These are phyloP conservation scores for Paramecium biaurelia DNA, from an alignment of 73 alveolate species.

Conservation along the genomic window DNA sequence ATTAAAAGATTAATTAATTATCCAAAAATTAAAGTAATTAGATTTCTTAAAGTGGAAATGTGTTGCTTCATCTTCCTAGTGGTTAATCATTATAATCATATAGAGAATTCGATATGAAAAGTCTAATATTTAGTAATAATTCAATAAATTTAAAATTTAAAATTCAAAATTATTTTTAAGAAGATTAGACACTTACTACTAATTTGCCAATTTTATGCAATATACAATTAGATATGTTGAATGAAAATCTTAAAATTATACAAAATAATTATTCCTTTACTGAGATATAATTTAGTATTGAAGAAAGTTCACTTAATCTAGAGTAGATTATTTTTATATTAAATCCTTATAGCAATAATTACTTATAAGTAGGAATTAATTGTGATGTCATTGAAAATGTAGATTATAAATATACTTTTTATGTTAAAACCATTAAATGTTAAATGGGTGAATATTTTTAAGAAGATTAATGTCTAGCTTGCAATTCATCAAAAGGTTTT, in stretches of 20 bases:
- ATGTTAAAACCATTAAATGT: neutral
- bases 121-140: neutral
- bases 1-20: neutral
- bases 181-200: neutral
- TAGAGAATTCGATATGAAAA: neutral
- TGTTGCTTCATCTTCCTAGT: neutral
- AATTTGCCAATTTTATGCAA: neutral
- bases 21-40: neutral
- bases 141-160: neutral
- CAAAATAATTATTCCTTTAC: neutral
- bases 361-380: neutral
- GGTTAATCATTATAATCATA: neutral
- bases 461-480: neutral
- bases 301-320: neutral
- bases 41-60: neutral
- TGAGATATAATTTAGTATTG: neutral
- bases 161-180: neutral
- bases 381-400: neutral
- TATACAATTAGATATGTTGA: neutral
- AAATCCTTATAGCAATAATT: neutral
- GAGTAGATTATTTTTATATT: neutral
- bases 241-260: neutral
- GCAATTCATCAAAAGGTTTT: neutral
- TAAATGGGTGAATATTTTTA: neutral
- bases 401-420: neutral